These are phyloP conservation scores for Penicillium sp. DNA, from an alignment of 2,329 filamentous ascomycete genomes.

Conservation along the genomic window DNA sequence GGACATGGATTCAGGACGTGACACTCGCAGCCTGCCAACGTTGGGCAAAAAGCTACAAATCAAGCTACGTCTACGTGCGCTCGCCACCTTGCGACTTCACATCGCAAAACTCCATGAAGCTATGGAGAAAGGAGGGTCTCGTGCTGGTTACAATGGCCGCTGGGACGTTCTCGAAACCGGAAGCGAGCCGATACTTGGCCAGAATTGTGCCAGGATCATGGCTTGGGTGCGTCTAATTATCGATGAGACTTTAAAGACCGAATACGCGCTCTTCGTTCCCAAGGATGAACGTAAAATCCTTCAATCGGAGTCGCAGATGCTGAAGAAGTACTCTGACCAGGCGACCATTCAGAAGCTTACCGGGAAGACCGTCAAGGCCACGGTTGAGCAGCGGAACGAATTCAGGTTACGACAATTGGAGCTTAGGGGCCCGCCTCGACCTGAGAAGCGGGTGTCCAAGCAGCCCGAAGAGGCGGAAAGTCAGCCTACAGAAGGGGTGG, in stretches of 20 bases:
- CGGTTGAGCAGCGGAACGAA: slow-evolving; percentile 21
- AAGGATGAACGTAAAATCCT: slow-evolving; percentile 24
- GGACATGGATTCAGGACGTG: slow-evolving; percentile 10
- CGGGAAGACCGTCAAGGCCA: slow-evolving; percentile 18
- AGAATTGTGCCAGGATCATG: slow-evolving; percentile 21
- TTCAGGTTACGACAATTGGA: slow-evolving; percentile 14
- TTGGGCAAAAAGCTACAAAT: slow-evolving; percentile 26
- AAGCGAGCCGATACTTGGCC: slow-evolving; percentile 23
- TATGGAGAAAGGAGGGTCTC: slow-evolving; percentile 19
- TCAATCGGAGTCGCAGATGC: slow-evolving; percentile 21
- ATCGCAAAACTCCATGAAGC: slow-evolving; percentile 28
- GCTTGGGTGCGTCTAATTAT: slow-evolving; percentile 31
- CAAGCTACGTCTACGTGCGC: slow-evolving; percentile 23
- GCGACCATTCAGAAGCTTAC: slow-evolving; percentile 16
- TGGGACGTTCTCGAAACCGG: slow-evolving; percentile 11
- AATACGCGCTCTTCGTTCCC: slow-evolving; percentile 20
- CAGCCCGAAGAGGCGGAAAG: neutral
- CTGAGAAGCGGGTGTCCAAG: neutral
- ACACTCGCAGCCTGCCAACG: slow-evolving; percentile 16
- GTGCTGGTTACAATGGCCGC: neutral
- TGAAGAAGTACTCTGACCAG: slow-evolving; percentile 31
- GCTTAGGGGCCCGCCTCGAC: neutral
- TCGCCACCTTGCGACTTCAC: slow-evolving; percentile 27
- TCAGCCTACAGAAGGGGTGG: neutral
- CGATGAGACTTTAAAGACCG: slow-evolving; percentile 33